Evolutionary conservation across 441 rosid genomes (phyloP).

Genomic region (Sinapis alba): DNA sequence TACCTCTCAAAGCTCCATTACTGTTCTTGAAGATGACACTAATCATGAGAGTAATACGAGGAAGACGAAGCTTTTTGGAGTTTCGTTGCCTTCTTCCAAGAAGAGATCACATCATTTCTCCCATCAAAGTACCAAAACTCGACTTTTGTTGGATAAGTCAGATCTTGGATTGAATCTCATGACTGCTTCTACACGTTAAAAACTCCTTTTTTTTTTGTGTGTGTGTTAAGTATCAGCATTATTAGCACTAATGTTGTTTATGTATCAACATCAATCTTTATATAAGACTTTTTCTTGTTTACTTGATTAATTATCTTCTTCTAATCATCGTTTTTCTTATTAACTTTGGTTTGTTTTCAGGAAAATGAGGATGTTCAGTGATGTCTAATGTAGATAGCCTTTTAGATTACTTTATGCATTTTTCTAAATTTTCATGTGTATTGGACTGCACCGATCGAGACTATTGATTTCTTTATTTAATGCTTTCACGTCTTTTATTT

Average conservation of each 20-base stretch:
- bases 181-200: constrained; percentile 61
- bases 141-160: constrained; percentile 68
- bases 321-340: constrained; percentile 14
- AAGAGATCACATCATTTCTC: constrained; percentile 57
- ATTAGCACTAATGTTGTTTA: constrained; percentile 34
- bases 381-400: constrained; percentile 33
- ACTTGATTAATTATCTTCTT: constrained; percentile 11
- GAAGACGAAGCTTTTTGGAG: constrained; percentile 84
- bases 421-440: constrained; percentile 26
- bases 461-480: constrained; percentile 19
- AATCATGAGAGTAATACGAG: constrained; percentile 30
- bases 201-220: background rate
- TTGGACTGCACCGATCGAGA: constrained; percentile 24
- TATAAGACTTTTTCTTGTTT: background rate
- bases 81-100: constrained; percentile 68
- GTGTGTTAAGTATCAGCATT: constrained; percentile 14
- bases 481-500: constrained; percentile 24
- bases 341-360: constrained; percentile 37
- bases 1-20: constrained; percentile 66
- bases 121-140: constrained; percentile 59
- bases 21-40: constrained; percentile 57
- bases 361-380: constrained; percentile 40
- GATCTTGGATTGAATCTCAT: constrained; percentile 88
- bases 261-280: constrained; percentile 1
- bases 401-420: constrained; percentile 38